Evolutionary conservation across 306 rosid species (phyloP).

Genomic region (Vigna hirtella): DNA sequence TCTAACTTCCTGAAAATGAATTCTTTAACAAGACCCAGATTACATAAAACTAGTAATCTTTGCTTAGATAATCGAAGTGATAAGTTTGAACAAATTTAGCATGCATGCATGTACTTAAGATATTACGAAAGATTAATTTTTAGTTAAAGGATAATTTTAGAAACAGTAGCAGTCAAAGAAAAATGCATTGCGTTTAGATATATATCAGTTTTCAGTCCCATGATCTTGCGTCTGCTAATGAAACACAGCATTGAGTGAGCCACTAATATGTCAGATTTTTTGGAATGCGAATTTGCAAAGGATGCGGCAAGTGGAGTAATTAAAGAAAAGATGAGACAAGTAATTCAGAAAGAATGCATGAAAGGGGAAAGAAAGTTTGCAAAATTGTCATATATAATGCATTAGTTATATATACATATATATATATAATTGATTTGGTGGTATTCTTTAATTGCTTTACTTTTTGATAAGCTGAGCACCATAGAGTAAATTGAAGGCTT

Average conservation of each 20-base stretch:
- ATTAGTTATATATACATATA: slow-evolving; percentile 18
- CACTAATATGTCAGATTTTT: slow-evolving; percentile 12
- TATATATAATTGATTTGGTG: slow-evolving; percentile 44
- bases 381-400: slow-evolving; percentile 47
- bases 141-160: not conserved
- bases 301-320: slow-evolving; percentile 38
- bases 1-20: slow-evolving; percentile 18
- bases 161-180: not conserved
- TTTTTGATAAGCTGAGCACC: slow-evolving; percentile 41
- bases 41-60: not conserved
- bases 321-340: slow-evolving; percentile 36
- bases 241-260: slow-evolving; percentile 21
- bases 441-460: slow-evolving; percentile 50
- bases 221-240: slow-evolving; percentile 28
- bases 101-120: not conserved
- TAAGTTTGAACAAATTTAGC: not conserved
- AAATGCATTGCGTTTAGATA: not conserved
- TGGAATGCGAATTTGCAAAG: slow-evolving; percentile 25
- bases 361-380: slow-evolving; percentile 43
- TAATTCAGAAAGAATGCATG: slow-evolving; percentile 46
- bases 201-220: not conserved
- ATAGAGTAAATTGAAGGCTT: slow-evolving; percentile 45
- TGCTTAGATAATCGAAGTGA: not conserved
- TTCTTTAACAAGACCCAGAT: not conserved
- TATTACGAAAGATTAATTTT: not conserved